phyloP scores from a whole-genome alignment of 2,329 filamentous ascomycete species.

The Aspergillus sergii region DNA sequence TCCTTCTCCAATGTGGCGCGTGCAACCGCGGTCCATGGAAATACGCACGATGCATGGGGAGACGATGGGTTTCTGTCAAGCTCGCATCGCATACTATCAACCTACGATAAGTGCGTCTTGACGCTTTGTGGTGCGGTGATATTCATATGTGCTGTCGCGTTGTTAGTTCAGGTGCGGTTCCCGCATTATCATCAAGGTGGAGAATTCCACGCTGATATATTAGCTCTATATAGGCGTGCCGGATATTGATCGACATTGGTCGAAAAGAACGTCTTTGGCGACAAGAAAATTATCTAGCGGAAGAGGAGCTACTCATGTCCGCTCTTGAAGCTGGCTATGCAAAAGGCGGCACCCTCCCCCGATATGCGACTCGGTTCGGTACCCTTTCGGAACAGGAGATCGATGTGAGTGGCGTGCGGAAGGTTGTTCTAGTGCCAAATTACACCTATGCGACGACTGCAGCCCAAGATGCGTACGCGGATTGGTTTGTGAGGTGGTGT shows the following conservation, averaged over 20 bases:
- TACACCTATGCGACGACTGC: neutral
- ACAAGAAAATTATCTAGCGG: neutral
- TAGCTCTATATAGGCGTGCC: neutral
- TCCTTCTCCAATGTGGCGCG: neutral
- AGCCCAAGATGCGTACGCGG: slow-evolving; percentile 6
- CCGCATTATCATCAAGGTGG: no score
- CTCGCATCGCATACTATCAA: neutral
- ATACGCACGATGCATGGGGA: neutral
- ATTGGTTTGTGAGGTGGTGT: slow-evolving; percentile 12
- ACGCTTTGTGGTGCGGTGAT: neutral
- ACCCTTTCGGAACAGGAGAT: slow-evolving; percentile 1
- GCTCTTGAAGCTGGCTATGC: neutral
- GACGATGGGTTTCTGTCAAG: neutral
- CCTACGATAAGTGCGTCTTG: neutral
- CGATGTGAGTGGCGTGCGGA: neutral
- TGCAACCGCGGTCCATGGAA: neutral
- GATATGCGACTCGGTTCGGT: slow-evolving; percentile 7
- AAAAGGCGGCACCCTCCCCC: neutral
- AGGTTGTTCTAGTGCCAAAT: slow-evolving; percentile 10
- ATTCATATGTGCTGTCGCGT: neutral
- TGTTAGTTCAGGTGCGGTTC: neutral
- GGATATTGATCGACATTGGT: neutral
- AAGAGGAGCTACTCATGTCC: neutral
- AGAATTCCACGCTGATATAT: neutral
- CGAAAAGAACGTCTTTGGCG: neutral